phyloP scores from a whole-genome alignment of 495 filamentous ascomycete genomes.

The Aspergillus ellipticus region DNA sequence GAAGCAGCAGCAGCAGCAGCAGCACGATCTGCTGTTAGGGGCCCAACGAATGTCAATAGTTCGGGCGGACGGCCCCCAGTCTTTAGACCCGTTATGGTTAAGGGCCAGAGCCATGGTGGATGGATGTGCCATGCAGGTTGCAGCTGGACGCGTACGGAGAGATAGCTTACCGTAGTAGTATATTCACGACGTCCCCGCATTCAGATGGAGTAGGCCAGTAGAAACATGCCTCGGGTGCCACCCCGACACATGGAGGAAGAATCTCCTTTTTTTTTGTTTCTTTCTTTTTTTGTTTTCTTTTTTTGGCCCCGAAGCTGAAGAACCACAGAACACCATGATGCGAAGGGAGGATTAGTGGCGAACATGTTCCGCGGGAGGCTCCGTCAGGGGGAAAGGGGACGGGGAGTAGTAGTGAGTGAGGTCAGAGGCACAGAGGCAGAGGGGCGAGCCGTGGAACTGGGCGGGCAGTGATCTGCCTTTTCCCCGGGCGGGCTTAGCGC shows the following conservation, averaged over 20 bases:
- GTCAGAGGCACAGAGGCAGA: background rate
- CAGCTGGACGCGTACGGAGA: constrained; percentile 12
- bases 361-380: too few species aligned
- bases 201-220: constrained; percentile 2
- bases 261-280: background rate
- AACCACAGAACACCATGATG: too few species aligned
- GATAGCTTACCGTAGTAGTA: constrained; percentile 5
- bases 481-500: constrained; percentile 6
- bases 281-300: background rate
- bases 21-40: constrained; percentile 25
- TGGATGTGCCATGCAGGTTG: constrained; percentile 11
- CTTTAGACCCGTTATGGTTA: constrained; percentile 10
- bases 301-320: too few species aligned
- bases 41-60: constrained; percentile 23
- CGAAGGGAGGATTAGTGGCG: too few species aligned
- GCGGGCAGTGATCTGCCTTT: constrained; percentile 2
- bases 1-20: too few species aligned
- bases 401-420: background rate
- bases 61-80: constrained; percentile 10
- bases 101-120: constrained; percentile 1
- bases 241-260: constrained; percentile 9
- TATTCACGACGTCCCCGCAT: constrained; percentile 9
- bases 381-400: background rate
- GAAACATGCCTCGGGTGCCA: constrained; percentile 17
- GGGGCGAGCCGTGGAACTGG: background rate